Evolutionary conservation across 768 basidiomycete genomes (phyloP), one percentile per base, ranked within the genome.

Genomic region (Lactarius pseudohatsudake): DNA sequence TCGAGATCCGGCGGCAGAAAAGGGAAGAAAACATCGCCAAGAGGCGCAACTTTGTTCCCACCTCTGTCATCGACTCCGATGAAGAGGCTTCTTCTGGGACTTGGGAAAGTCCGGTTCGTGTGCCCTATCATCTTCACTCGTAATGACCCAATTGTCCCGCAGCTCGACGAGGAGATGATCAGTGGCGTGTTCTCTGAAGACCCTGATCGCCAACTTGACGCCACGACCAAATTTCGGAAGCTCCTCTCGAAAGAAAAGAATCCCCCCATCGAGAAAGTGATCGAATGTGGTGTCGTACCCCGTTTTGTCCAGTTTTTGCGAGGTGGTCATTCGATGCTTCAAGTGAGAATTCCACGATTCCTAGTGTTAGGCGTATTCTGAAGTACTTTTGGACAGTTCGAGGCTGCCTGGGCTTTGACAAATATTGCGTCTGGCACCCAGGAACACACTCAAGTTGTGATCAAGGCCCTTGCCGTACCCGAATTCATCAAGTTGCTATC

Each of bases 221-320:
- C 96, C 75, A 98, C 97, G 20, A 98, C 94, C 75, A 96, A 92
- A 80, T 98, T 98, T 84, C 90, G 97, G 74, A 99, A 98, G 80
- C 85, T 99, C 47, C 86, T 99, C 70, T 98, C 96, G 71, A 99
- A 99, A 81, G 97, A 99, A 81, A 96, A 96, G 82, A 99, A 98
- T 77, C 97, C 97, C 57, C 97, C 96, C 22, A 99, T 99, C 76
- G 97, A 99, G 77, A 88, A 89, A 77, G 97, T 99, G 72, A 98
- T 96, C 76, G 93, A 95, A 72, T 97, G 95, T 77, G 92, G 94
- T 64, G 97, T 99, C 50, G 94, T 99, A 45, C 91, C 94, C 67
- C 92, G 96, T 66, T 98, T 99, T 72, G 97, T 99, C 55, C 89
- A 97, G 77, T 98, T 99, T 79, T 81, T 99, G 71, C 84, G 85